A percentile compares a stretch with the other conserved stretches of the same genome.
These are phyloP conservation scores for Tympanopsis confertula DNA, from an alignment of 2,329 filamentous ascomycete species.

Conservation along the genomic window DNA sequence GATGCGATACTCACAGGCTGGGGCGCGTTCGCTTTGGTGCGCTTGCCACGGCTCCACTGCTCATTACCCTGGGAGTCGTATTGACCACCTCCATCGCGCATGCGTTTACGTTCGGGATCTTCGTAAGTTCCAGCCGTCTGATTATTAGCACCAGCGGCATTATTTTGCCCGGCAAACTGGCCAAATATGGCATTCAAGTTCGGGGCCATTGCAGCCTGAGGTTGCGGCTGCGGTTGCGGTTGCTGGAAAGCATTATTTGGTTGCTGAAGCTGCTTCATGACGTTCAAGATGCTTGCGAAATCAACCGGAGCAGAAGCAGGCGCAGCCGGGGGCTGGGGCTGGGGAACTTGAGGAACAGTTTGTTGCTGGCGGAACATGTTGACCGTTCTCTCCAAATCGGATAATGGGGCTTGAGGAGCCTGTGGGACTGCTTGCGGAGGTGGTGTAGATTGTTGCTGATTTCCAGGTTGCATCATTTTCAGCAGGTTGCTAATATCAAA, in stretches of 20 bases:
- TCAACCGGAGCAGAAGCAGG: constrained; percentile 15
- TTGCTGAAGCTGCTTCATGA: constrained; percentile 20
- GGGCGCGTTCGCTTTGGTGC: background rate
- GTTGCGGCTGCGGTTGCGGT: constrained; percentile 15
- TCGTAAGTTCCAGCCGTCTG: background rate
- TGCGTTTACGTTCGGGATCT: background rate
- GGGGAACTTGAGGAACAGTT: background rate
- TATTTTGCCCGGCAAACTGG: constrained; percentile 14
- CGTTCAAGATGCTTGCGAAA: constrained; percentile 22
- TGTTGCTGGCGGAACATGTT: constrained; percentile 1
- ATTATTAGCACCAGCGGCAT: constrained; percentile 5
- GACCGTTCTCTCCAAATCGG: background rate
- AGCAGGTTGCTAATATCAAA: constrained; percentile 26
- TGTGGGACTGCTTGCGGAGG: constrained; percentile 3
- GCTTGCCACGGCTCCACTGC: background rate
- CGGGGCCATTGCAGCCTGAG: constrained; percentile 15
- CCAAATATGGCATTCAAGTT: constrained; percentile 20
- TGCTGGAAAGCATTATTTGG: constrained; percentile 19
- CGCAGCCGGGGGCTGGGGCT: background rate
- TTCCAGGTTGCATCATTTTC: constrained; percentile 21
- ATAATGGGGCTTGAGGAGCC: constrained; percentile 8
- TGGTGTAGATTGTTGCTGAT: constrained; percentile 13
- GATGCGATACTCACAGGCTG: background rate
- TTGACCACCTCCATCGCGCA: background rate
- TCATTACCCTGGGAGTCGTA: background rate